Evolutionary conservation across 805 yeast genomes (phyloP).

Genomic region (Torulaspora delbrueckii): DNA sequence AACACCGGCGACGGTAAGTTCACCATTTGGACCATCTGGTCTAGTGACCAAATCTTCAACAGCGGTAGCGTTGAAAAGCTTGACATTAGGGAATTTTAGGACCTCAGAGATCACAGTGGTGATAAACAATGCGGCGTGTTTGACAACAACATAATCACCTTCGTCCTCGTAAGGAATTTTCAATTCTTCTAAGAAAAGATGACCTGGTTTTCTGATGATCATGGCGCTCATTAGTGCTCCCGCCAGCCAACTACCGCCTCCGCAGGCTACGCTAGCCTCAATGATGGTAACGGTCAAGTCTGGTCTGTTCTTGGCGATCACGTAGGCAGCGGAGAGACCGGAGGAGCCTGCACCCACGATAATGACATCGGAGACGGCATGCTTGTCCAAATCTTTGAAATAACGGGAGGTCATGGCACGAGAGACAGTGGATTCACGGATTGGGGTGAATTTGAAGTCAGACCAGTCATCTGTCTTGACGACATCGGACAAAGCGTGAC

Average conservation of each 20-base stretch:
- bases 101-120: slow-evolving; percentile 67
- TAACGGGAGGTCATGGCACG: slow-evolving; percentile 76
- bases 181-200: slow-evolving; percentile 57
- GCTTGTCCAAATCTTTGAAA: slow-evolving; percentile 66
- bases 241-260: slow-evolving; percentile 78
- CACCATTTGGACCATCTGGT: slow-evolving; percentile 50
- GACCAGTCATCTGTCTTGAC: slow-evolving; percentile 53
- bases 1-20: slow-evolving; percentile 67
- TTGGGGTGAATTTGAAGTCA: slow-evolving; percentile 61
- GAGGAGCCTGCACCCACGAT: slow-evolving; percentile 77
- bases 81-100: slow-evolving; percentile 65
- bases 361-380: slow-evolving; percentile 69
- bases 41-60: slow-evolving; percentile 78
- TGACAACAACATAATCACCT: slow-evolving; percentile 74
- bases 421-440: slow-evolving; percentile 72
- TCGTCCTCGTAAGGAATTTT: slow-evolving; percentile 69
- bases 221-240: slow-evolving; percentile 74
- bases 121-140: slow-evolving; percentile 74
- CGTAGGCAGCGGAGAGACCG: slow-evolving; percentile 72
- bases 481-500: slow-evolving; percentile 31
- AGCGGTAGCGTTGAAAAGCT: slow-evolving; percentile 73
- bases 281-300: slow-evolving; percentile 68
- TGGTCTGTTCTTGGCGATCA: slow-evolving; percentile 67
- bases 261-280: slow-evolving; percentile 71
- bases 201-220: slow-evolving; percentile 79